Base-by-base conservation (phyloP, 2,329 filamentous ascomycete genomes). In the Penicillium sp. region DNA sequence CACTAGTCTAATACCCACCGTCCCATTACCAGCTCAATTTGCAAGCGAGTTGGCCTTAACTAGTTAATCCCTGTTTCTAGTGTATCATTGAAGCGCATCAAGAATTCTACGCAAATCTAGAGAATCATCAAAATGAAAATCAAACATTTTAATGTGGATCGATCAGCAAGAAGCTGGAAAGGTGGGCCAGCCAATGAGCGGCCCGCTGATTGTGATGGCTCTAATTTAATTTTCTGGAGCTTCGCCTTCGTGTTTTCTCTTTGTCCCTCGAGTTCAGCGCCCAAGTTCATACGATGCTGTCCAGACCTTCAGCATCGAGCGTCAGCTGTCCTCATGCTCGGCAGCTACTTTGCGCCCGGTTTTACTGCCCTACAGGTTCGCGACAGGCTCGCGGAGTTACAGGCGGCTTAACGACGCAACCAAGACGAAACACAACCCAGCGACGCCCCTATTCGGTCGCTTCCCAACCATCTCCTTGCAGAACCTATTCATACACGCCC, bases 201-300 rank as follows among this genome's bases (percentile, higher is more conserved):
- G 13, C n/a, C 24, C 6, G 31, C 32, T 53, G 58, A 65, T 66
- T 63, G 50, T 48, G 57, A 62, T 61, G 44, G 55, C 42, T 62
- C 64, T 64, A 63, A 61, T 63, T 58, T 54, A 52, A 59, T 62
- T 66, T 65, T 65, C 54, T 57, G 47, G 46, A 45, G 50, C 46
- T 53, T 49, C 57, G 45, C 13, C 20, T 23, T 4, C 42, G 54
- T 56, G 52, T 58, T 61, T 47, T 35, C 49, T 51, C 25, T 47
- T 18, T 45, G 53, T 52, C 44, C 46, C 49, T 53, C 57, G 56
- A 49, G 51, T 44, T 47, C 25, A 37, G 33, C 8, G 33, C 8
- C 33, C 32, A 15, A 18, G 15, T 20, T 20, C 9, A 49, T 43
- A 67, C 32, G 39, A 73, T 73, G 71, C 52, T 72, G 42, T 65